A percentile compares a stretch with the other conserved stretches of the same genome.
phyloP scores from a whole-genome alignment of 495 filamentous ascomycete genomes.

The Rhizodiscina lignyota region DNA sequence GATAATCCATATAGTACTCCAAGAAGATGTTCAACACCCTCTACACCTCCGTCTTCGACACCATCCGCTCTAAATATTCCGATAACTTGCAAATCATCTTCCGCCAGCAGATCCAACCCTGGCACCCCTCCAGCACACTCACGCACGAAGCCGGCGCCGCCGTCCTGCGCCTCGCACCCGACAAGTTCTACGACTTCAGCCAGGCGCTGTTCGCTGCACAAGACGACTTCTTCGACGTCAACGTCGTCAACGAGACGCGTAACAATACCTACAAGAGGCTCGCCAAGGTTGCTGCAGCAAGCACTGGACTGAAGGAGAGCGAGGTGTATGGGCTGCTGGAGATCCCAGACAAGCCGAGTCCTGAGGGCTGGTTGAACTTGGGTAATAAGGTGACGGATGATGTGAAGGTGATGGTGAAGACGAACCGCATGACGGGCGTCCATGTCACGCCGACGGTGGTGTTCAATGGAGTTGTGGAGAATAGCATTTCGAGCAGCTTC shows the following conservation, averaged over 20 bases:
- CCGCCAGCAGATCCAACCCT: slow-evolving; percentile 86
- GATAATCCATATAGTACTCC: too few relatives aligned
- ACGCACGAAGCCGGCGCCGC: slow-evolving; percentile 76
- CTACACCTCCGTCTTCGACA: slow-evolving; percentile 38
- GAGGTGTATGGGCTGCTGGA: slow-evolving; percentile 46
- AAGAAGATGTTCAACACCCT: slow-evolving; percentile 59
- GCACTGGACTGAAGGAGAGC: slow-evolving; percentile 46
- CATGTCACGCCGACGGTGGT: slow-evolving; percentile 84
- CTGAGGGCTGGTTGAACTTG: slow-evolving; percentile 48
- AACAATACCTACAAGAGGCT: slow-evolving; percentile 74
- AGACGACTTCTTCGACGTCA: slow-evolving; percentile 63
- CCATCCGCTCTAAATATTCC: slow-evolving; percentile 39
- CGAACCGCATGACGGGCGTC: slow-evolving; percentile 54
- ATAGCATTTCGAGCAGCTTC: slow-evolving; percentile 62
- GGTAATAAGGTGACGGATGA: slow-evolving; percentile 75
- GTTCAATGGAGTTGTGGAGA: slow-evolving; percentile 65
- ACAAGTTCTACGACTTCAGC: slow-evolving; percentile 65
- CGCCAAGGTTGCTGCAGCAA: slow-evolving; percentile 43
- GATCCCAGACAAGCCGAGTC: slow-evolving; percentile 42
- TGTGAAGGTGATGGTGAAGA: slow-evolving; percentile 68
- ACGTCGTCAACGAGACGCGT: slow-evolving; percentile 61
- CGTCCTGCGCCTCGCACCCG: slow-evolving; percentile 47
- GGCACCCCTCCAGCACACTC: slow-evolving; percentile 83
- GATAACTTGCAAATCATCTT: slow-evolving; percentile 53
- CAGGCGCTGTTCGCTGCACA: slow-evolving; percentile 53